Evolutionary conservation across 768 basidiomycete species (phyloP), one percentile per base, ranked within the genome.

Genomic region (Mycena vulgaris): DNA sequence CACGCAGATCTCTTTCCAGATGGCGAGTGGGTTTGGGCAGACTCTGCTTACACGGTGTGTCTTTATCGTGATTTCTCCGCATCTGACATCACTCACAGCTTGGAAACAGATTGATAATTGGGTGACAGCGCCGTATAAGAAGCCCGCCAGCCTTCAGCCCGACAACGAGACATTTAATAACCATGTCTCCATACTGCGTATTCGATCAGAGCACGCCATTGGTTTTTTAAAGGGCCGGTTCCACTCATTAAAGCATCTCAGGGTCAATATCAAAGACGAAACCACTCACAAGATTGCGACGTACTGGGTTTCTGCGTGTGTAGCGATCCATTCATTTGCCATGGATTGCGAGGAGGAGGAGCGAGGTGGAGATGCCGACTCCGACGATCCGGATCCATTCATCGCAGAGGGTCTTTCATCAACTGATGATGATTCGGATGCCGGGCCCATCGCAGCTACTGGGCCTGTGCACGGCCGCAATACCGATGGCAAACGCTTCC

Each of bases 21-120:
- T 27, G 73, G 67, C 14, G 82, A 83, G 45, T 83, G 64, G 33
- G 72, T 83, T 17, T 83, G 82, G 81, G 81, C 77, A 13, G 83
- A 84, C 71, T 82, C 83, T 14, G 81, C 83, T 11, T 84, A 84
- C 70, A 79, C 81, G 5, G 69, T 63, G 8, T 9, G 53, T 35
- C 7, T 27, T 9, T 42, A n/a, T n/a, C n/a, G n/a, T 19, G 42
- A 5, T 4, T 16, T 5, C 37, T 30, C 5, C 27, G 11, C 28
- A 10, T 25, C n/a, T 14, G 14, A 25, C 4, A 23, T 49, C 21
- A 25, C 25, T n/a, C 39, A 40, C 16, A 57, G 9, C 13, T 6
- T 35, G n/a, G n/a, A 6, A 13, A n/a, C 33, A 35, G 33, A 35
- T 35, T 13, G 13, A 35, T 13, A 13, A 35, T 13, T 35, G 33